These are phyloP conservation scores for Triticum timopheevii DNA, from an alignment of 176 grass and related monocot species.

Conservation along the genomic window DNA sequence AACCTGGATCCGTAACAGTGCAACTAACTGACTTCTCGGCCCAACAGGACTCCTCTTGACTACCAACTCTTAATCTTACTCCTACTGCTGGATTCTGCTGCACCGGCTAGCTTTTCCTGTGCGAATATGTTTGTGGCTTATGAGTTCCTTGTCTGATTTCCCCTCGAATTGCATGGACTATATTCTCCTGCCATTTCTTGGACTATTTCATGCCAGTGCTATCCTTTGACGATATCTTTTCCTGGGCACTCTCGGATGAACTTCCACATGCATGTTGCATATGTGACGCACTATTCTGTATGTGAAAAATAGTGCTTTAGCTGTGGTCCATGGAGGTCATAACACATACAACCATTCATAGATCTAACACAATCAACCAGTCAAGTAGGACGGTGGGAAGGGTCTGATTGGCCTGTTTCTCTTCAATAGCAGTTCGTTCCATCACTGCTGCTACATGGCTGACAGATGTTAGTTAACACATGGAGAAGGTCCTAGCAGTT, in stretches of 20 bases:
- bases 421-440: neutral
- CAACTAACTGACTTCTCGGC: neutral
- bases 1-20: neutral
- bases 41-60: neutral
- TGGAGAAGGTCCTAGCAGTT: neutral
- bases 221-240: neutral
- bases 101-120: neutral
- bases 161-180: neutral
- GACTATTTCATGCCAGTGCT: neutral
- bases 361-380: neutral
- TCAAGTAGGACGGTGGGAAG: neutral
- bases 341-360: neutral
- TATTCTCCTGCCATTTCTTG: neutral
- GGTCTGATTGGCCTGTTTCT: neutral
- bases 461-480: neutral
- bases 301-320: neutral
- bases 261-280: constrained; percentile 11
- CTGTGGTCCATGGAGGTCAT: neutral
- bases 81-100: neutral
- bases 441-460: neutral
- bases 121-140: neutral
- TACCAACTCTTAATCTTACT: neutral
- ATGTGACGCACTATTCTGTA: neutral
- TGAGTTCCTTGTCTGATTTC: neutral
- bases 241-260: neutral